Evolutionary conservation across 2,329 filamentous ascomycete genomes (phyloP).

Genomic region (Pseudocercospora vitis): DNA sequence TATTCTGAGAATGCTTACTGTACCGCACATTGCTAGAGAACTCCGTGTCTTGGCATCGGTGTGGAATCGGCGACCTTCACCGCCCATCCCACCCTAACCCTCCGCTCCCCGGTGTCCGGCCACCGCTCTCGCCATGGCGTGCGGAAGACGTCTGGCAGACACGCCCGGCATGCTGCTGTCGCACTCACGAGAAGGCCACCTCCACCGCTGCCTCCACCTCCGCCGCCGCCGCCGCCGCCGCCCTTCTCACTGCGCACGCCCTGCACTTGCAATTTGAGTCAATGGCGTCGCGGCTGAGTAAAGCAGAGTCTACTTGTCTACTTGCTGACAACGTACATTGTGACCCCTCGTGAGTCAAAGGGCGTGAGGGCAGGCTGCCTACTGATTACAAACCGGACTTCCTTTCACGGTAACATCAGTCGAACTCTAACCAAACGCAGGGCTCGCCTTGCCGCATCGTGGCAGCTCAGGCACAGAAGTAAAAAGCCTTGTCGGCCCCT

Average conservation of each 20-base stretch:
- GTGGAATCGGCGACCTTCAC: background rate
- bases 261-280: background rate
- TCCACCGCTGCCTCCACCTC: too few species aligned
- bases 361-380: background rate
- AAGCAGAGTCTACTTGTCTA: background rate
- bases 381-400: slow-evolving; percentile 16
- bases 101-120: slow-evolving; percentile 1
- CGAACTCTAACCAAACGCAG: slow-evolving; percentile 5
- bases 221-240: too few species aligned
- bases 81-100: too few species aligned
- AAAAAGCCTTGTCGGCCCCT: background rate
- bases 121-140: slow-evolving; percentile 3
- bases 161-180: background rate
- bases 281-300: slow-evolving; percentile 1
- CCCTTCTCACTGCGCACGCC: background rate
- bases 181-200: slow-evolving; percentile 3
- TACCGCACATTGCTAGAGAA: too few species aligned
- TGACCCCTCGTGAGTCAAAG: slow-evolving; percentile 12
- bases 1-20: background rate
- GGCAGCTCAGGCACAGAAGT: too few species aligned
- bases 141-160: background rate
- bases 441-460: background rate
- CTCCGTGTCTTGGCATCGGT: background rate
- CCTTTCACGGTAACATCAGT: slow-evolving; percentile 5
- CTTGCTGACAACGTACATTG: slow-evolving; percentile 5